These are phyloP conservation scores for Melaleuca alternifolia DNA, from an alignment of 345 rosid genomes.

Conservation along the genomic window DNA sequence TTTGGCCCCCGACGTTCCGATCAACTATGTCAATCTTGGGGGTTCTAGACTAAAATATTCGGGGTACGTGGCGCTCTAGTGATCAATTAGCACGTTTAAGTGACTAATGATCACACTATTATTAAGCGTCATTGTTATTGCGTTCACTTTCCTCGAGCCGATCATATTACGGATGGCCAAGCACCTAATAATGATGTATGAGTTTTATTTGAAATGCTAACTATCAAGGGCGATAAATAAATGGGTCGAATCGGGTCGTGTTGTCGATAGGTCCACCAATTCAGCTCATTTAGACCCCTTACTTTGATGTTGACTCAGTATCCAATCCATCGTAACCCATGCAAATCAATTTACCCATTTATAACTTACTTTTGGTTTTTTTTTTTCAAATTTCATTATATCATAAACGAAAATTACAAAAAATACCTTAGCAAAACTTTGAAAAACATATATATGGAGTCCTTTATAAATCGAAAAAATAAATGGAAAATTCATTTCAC, in stretches of 20 bases:
- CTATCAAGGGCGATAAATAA: background rate
- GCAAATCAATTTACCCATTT: background rate
- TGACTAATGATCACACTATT: background rate
- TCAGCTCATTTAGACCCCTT: background rate
- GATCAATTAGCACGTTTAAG: background rate
- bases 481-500: background rate
- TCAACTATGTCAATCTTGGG: background rate
- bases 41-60: background rate
- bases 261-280: background rate
- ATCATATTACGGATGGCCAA: background rate
- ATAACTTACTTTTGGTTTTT: background rate
- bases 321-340: background rate
- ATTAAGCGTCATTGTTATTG: background rate
- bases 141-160: background rate
- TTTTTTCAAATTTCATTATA: background rate
- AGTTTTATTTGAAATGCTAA: background rate
- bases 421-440: background rate
- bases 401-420: background rate
- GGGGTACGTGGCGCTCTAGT: background rate
- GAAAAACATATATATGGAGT: background rate
- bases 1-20: background rate
- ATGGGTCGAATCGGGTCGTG: background rate
- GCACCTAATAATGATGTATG: background rate
- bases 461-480: background rate
- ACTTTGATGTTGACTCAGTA: background rate